A percentile compares a stretch with the other conserved stretches of the same genome.
Conservation (phyloP, 1,139 yeast genomes). For the Yamadazyma epiphylla region DNA sequence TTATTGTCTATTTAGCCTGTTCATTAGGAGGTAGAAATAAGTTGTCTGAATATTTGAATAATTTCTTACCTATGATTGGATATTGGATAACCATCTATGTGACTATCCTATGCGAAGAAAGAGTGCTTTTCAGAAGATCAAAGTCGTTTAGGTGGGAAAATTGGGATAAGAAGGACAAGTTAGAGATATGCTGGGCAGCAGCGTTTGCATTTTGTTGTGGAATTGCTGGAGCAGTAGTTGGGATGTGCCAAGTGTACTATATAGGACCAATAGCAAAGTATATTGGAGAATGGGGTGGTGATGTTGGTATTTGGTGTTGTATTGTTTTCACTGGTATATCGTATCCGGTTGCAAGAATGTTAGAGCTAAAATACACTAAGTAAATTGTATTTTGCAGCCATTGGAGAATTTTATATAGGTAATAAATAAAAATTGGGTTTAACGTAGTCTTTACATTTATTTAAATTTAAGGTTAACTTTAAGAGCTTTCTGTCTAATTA, state of each 20-base stretch:
- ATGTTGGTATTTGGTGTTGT: slow-evolving; percentile 79
- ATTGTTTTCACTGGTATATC: slow-evolving; percentile 65
- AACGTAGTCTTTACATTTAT: too few relatives aligned
- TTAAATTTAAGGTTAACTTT: too few relatives aligned
- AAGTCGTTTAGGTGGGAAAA: slow-evolving; percentile 54
- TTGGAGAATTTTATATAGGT: too few relatives aligned
- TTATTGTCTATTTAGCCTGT: slow-evolving; percentile 71
- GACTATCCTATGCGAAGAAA: slow-evolving; percentile 40
- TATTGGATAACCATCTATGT: slow-evolving; percentile 85
- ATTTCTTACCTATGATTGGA: slow-evolving; percentile 83
- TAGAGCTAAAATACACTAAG: slow-evolving; percentile 58
- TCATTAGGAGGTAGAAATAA: slow-evolving; percentile 80
- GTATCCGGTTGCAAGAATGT: slow-evolving; percentile 59
- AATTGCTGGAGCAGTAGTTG: slow-evolving; percentile 76
- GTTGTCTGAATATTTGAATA: slow-evolving; percentile 66
- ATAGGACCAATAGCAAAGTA: slow-evolving; percentile 59
- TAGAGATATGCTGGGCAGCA: slow-evolving; percentile 73
- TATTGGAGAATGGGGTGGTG: slow-evolving; percentile 73
- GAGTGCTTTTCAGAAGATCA: slow-evolving; percentile 18
- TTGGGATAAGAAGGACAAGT: slow-evolving; percentile 53
- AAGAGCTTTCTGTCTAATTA: too few relatives aligned
- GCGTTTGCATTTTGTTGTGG: slow-evolving; percentile 76
- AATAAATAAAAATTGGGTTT: too few relatives aligned
- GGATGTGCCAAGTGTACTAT: slow-evolving; percentile 85
- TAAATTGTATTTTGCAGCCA: too few relatives aligned